phyloP scores from a whole-genome alignment of 345 rosid species.

The Aethionema arabicum region DNA sequence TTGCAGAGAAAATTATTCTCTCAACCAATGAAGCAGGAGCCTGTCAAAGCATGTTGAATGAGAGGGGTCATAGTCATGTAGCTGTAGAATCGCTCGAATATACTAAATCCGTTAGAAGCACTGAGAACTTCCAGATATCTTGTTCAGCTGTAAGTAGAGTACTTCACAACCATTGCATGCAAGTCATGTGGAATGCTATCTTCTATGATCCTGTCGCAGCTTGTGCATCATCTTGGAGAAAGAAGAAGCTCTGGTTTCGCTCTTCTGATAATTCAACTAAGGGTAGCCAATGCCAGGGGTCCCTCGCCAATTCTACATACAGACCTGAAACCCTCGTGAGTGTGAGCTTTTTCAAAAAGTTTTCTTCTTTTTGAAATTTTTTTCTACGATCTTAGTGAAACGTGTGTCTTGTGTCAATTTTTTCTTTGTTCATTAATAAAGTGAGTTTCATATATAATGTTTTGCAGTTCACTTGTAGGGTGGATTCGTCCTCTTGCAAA shows the following conservation, averaged over 20 bases:
- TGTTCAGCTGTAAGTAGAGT: conserved; percentile 54
- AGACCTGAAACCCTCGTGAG: conserved; percentile 38
- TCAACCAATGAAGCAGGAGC: conserved; percentile 34
- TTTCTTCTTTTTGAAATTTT: conserved; percentile 15
- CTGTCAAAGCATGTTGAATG: conserved; percentile 30
- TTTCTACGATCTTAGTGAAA: not conserved
- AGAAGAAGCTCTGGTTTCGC: conserved; percentile 60
- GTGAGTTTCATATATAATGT: conserved; percentile 33
- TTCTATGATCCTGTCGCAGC: conserved; percentile 65
- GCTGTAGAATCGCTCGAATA: conserved; percentile 23
- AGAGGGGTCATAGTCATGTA: conserved; percentile 5
- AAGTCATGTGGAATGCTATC: conserved; percentile 84
- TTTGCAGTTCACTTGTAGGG: conserved; percentile 43
- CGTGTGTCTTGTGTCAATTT: not conserved
- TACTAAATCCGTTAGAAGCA: conserved; percentile 70
- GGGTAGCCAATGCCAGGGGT: conserved; percentile 18
- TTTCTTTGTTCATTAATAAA: conserved; percentile 13
- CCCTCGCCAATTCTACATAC: conserved; percentile 31
- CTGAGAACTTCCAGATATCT: conserved; percentile 63
- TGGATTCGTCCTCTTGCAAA: conserved; percentile 39
- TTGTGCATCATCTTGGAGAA: conserved; percentile 63
- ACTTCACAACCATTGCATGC: conserved; percentile 69
- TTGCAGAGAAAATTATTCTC: conserved; percentile 23
- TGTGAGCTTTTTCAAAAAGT: conserved; percentile 31
- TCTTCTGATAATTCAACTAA: conserved; percentile 36